These are phyloP conservation scores for Areca catechu DNA, from an alignment of 176 grass and related monocot genomes.

Conservation along the genomic window DNA sequence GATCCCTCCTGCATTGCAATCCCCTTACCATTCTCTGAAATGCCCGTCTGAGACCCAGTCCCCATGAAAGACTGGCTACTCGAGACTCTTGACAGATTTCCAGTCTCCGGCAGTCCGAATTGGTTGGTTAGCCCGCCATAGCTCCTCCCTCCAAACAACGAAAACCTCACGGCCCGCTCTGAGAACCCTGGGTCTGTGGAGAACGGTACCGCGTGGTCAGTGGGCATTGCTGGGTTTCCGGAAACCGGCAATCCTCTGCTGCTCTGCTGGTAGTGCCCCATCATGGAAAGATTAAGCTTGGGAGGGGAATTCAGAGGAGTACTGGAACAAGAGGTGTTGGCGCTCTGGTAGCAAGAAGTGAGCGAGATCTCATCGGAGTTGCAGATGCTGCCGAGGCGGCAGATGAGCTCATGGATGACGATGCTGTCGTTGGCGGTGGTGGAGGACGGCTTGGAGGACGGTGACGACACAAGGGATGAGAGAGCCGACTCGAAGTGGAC, in stretches of 20 bases:
- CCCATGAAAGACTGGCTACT: slow-evolving; percentile 38
- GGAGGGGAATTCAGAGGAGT: slow-evolving; percentile 53
- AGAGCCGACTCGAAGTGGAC: slow-evolving; percentile 47
- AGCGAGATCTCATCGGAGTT: slow-evolving; percentile 12
- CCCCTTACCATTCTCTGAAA: too few species aligned
- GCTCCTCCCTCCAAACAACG: slow-evolving; percentile 9
- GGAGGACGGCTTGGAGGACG: slow-evolving; percentile 11
- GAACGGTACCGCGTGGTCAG: neutral
- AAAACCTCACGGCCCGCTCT: slow-evolving; percentile 4
- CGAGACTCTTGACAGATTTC: slow-evolving; percentile 28
- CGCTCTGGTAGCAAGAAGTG: slow-evolving; percentile 7
- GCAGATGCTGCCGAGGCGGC: slow-evolving; percentile 59
- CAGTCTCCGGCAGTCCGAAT: slow-evolving; percentile 7
- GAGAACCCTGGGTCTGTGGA: slow-evolving; percentile 2
- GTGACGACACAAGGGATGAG: slow-evolving; percentile 48
- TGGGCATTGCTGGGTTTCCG: neutral
- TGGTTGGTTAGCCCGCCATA: neutral
- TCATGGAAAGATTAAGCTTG: slow-evolving; percentile 6
- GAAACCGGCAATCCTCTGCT: neutral
- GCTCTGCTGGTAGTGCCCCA: neutral
- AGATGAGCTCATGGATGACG: slow-evolving; percentile 48
- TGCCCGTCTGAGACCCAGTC: too few species aligned
- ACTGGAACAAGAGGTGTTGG: slow-evolving; percentile 51
- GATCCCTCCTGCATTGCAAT: neutral
- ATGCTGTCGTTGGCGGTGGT: slow-evolving; percentile 7